Evolutionary conservation across 176 grass and related monocot genomes (phyloP), one percentile per base, ranked within the genome.

Genomic region (Ensete glaucum): DNA sequence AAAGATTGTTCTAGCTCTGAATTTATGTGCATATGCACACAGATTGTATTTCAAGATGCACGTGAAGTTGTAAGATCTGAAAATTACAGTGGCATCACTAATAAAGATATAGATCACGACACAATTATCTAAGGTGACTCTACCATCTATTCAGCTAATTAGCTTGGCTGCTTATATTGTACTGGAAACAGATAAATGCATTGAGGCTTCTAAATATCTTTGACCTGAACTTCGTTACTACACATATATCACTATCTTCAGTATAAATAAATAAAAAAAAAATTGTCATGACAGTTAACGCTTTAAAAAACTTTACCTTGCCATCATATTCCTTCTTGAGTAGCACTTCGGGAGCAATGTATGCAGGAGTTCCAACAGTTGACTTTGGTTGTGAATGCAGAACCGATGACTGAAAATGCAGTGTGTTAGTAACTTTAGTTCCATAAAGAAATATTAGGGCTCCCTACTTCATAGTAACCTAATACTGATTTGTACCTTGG

Each of bases 361-460:
- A 88, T 64, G 88, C 91, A 49, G 88, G 88, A 72, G 88, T 88
- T 68, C 88, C 88, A 76, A 90, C 88, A 25, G 91, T 95, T 69
- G 85, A 90, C 49, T 88, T 95, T 73, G 88, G 91, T 88, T 95
- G 83, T 15, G 88, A 90, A 25, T 90, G 88, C 15, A 90, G 87
- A 73, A 90, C 81, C 8, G 85, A 82, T 64, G 88, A 95, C 91
- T 86, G 76, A 52, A 81, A 80, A 86, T 26, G 20, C 26, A 22
- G 17, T 24, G 22, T 69, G 11, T 78, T 78, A 66, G 24, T 73
- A 51, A 14, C 48, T 86, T 34, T 5, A 6, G 55, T 57, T 57
- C 16, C 3, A 16, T 19, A 17, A 57, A 16, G 2, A 57, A 16
- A 68, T 7, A 66, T 34, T 15, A 15, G 11, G 16, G 4, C 9